Evolutionary conservation across 805 yeast species (phyloP).

Genomic region (Kodamaea lidongshanica): DNA sequence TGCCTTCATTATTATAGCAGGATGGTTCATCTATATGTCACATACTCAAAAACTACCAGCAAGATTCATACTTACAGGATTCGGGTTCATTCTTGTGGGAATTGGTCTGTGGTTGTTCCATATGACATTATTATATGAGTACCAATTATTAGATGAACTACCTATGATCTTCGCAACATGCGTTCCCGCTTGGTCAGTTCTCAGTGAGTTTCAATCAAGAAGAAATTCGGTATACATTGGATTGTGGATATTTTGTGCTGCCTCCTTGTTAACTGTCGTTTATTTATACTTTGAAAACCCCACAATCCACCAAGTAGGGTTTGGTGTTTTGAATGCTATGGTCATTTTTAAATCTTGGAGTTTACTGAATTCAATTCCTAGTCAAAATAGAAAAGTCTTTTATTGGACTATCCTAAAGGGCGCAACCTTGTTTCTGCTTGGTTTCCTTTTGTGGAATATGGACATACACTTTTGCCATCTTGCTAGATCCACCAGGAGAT

Average conservation of each 20-base stretch:
- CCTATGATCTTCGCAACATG: conserved; percentile 99
- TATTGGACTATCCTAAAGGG: conserved; percentile 55
- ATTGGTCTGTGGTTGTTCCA: conserved; percentile 93
- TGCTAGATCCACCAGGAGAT: conserved; percentile 55
- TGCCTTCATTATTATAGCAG: conserved; percentile 47
- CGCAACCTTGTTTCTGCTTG: conserved; percentile 56
- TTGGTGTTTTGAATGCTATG: conserved; percentile 69
- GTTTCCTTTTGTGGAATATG: conserved; percentile 82
- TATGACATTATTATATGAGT: conserved; percentile 88
- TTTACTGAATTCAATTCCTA: conserved; percentile 49
- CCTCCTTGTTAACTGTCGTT: conserved; percentile 57
- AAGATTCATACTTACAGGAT: conserved; percentile 63
- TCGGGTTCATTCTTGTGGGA: conserved; percentile 87
- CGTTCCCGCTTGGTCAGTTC: conserved; percentile 83
- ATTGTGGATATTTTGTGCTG: conserved; percentile 43
- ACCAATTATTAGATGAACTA: conserved; percentile 86
- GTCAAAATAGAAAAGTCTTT: conserved; percentile 42
- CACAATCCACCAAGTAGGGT: conserved; percentile 80
- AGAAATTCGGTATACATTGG: conserved; percentile 42
- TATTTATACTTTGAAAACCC: conserved; percentile 77
- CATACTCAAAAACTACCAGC: conserved; percentile 54
- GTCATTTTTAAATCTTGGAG: conserved; percentile 57
- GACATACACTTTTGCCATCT: conserved; percentile 73
- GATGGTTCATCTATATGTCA: conserved; percentile 59
- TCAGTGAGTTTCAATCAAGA: conserved; percentile 48